phyloP scores from a whole-genome alignment of 352 stramenopile genomes.

The Phytophthora hybrid region DNA sequence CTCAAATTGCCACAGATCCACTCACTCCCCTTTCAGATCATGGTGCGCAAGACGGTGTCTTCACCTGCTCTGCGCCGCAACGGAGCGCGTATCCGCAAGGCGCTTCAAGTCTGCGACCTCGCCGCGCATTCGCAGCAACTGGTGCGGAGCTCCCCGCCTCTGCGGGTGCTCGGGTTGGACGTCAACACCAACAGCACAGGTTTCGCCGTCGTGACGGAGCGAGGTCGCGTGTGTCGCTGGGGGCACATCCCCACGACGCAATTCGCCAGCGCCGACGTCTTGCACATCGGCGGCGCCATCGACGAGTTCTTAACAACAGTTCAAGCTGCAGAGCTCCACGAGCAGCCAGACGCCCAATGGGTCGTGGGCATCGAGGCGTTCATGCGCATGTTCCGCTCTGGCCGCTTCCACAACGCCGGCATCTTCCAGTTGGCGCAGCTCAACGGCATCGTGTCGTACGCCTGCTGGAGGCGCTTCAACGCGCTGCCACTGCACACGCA shows the following conservation, averaged over 20 bases:
- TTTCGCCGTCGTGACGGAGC: slow-evolving; percentile 70
- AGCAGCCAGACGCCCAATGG: slow-evolving; percentile 45
- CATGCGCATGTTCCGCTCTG: slow-evolving; percentile 83
- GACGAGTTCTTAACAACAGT: slow-evolving; percentile 51
- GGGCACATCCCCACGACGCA: slow-evolving; percentile 70
- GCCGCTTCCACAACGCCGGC: slow-evolving; percentile 82
- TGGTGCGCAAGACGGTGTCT: slow-evolving; percentile 22
- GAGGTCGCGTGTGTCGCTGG: slow-evolving; percentile 59
- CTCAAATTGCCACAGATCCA: no score
- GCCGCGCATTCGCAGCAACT: slow-evolving; percentile 34
- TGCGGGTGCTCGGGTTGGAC: slow-evolving; percentile 81
- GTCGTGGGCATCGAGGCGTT: slow-evolving; percentile 88
- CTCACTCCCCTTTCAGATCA: neutral
- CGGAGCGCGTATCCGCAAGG: slow-evolving; percentile 59
- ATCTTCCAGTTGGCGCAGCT: slow-evolving; percentile 89
- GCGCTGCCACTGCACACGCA: slow-evolving; percentile 70
- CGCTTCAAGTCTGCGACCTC: slow-evolving; percentile 49
- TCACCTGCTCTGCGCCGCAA: slow-evolving; percentile 48
- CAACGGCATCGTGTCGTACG: slow-evolving; percentile 87
- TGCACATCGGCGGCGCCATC: slow-evolving; percentile 68
- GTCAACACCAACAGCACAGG: slow-evolving; percentile 90
- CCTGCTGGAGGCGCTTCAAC: slow-evolving; percentile 72
- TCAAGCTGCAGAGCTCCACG: slow-evolving; percentile 29
- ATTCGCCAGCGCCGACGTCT: slow-evolving; percentile 69
- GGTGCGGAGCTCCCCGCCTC: slow-evolving; percentile 36